These are phyloP conservation scores for Ramularia endophylla DNA, from an alignment of 2,329 filamentous ascomycete species.

Conservation along the genomic window DNA sequence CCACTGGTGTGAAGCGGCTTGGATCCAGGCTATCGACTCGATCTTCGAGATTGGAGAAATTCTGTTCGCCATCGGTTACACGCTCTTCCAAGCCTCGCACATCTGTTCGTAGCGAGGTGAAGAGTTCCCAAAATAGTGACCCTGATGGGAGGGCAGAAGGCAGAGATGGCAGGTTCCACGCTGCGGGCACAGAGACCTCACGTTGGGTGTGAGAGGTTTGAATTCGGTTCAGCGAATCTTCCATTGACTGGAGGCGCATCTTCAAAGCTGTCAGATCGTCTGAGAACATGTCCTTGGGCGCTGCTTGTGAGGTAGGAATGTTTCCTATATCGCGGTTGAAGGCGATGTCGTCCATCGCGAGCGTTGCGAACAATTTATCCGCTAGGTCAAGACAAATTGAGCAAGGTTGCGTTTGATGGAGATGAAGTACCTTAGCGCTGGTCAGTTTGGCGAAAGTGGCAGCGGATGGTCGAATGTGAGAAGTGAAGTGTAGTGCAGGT, in stretches of 20 bases:
- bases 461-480: no score
- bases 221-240: slow-evolving; percentile 6
- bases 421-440: no score
- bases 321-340: slow-evolving; percentile 21
- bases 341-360: slow-evolving; percentile 21
- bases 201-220: neutral
- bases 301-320: slow-evolving; percentile 6
- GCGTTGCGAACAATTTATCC: no score
- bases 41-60: slow-evolving; percentile 21
- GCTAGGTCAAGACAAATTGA: no score
- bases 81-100: slow-evolving; percentile 13
- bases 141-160: slow-evolving; percentile 13
- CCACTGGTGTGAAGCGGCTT: slow-evolving; percentile 15
- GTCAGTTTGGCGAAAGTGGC: no score
- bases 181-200: slow-evolving; percentile 1
- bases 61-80: slow-evolving; percentile 16
- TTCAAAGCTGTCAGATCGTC: slow-evolving; percentile 12
- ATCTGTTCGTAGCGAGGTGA: slow-evolving; percentile 18
- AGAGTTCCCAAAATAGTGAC: slow-evolving; percentile 21
- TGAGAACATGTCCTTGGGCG: slow-evolving; percentile 8
- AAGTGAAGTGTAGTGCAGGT: no score
- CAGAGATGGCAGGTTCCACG: neutral
- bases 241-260: slow-evolving; percentile 9
- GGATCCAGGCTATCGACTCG: slow-evolving; percentile 16
- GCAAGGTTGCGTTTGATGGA: no score